A percentile compares a stretch with the other conserved stretches of the same genome.
These are phyloP conservation scores for Exophiala viscosa DNA, from an alignment of 2,329 filamentous ascomycete genomes.

Conservation along the genomic window DNA sequence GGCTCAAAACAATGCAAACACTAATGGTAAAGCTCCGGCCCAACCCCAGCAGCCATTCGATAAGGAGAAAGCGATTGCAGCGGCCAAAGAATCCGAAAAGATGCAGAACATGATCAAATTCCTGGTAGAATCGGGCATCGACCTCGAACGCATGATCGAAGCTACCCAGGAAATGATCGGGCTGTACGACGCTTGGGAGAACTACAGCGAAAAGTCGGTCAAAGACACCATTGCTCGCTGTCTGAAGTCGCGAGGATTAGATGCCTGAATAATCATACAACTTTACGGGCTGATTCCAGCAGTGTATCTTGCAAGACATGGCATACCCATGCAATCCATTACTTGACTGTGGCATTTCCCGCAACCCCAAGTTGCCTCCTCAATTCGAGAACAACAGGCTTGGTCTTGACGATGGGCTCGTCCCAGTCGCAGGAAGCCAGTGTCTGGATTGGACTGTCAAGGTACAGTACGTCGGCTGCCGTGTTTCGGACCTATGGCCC, in stretches of 20 bases:
- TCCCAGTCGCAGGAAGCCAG: constrained; percentile 27
- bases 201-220: constrained; percentile 61
- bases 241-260: constrained; percentile 57
- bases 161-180: constrained; percentile 89
- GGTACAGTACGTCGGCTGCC: constrained; percentile 27
- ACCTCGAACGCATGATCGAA: constrained; percentile 80
- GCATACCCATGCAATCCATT: background rate
- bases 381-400: constrained; percentile 23
- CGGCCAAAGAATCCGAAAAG: constrained; percentile 46
- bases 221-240: constrained; percentile 62
- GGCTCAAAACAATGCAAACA: constrained; percentile 8
- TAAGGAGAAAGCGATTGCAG: constrained; percentile 14
- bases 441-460: constrained; percentile 16
- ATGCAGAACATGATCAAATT: constrained; percentile 70
- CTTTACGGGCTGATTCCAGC: background rate
- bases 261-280: constrained; percentile 49
- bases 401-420: constrained; percentile 15
- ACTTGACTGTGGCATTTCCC: constrained; percentile 4
- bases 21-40: constrained; percentile 12
- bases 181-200: constrained; percentile 74
- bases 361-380: constrained; percentile 23
- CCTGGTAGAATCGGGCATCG: constrained; percentile 80
- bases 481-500: constrained; percentile 16
- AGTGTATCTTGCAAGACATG: background rate
- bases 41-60: constrained; percentile 10